Evolutionary conservation across 495 filamentous ascomycete genomes (phyloP).

Genomic region (Echria macrotheca): DNA sequence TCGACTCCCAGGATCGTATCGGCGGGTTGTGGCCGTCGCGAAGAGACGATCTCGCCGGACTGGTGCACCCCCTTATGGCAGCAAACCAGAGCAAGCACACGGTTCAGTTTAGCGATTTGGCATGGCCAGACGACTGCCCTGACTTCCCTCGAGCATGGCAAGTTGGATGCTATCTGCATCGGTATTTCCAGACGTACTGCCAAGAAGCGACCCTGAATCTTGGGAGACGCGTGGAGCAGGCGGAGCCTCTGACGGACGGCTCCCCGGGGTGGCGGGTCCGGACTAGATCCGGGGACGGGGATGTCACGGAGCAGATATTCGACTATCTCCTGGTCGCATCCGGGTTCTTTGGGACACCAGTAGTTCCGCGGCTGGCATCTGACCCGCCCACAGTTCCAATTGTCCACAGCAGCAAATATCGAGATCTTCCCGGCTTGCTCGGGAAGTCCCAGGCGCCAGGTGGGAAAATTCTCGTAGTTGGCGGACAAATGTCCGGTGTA

Average conservation of each 20-base stretch:
- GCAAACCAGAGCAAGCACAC: conserved; percentile 78
- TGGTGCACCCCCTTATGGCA: conserved; percentile 62
- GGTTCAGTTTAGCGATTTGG: conserved; percentile 72
- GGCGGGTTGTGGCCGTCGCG: conserved; percentile 71
- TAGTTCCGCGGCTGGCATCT: conserved; percentile 43
- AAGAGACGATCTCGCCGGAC: conserved; percentile 36
- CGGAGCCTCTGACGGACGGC: conserved; percentile 27
- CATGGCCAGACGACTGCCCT: conserved; percentile 53
- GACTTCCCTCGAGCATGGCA: conserved; percentile 70
- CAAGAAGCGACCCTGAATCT: conserved; percentile 43
- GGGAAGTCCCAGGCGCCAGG: conserved; percentile 20
- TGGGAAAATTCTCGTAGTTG: conserved; percentile 70
- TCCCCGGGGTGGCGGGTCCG: conserved; percentile 50
- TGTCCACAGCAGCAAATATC: conserved; percentile 58
- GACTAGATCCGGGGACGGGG: conserved; percentile 31
- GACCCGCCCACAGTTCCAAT: conserved; percentile 34
- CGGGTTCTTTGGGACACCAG: conserved; percentile 66
- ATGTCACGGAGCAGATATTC: conserved; percentile 41
- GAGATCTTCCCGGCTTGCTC: conserved; percentile 35
- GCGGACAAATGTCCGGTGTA: conserved; percentile 77
- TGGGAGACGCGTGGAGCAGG: conserved; percentile 46
- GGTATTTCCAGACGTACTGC: conserved; percentile 56
- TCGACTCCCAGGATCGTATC: conserved; percentile 58
- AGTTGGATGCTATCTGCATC: conserved; percentile 66
- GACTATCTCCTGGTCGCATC: conserved; percentile 71